Base-by-base conservation (phyloP, 179 eudicot species). In the Gypsophila paniculata region DNA sequence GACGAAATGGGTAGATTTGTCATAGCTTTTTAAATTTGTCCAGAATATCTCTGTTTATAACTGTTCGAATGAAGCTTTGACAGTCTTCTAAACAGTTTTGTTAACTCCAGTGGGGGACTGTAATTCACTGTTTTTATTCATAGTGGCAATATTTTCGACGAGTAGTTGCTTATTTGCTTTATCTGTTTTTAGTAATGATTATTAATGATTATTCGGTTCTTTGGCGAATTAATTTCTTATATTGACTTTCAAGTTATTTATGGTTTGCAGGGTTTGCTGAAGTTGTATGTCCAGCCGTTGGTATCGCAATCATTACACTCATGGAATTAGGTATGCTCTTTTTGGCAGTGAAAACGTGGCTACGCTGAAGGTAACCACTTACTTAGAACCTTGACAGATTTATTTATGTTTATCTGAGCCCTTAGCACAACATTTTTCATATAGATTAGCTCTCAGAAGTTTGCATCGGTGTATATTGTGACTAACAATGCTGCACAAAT, bases 281-380 rank as follows among this genome's bases (percentile, higher is more conserved):
- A 63, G 26, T 21, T 36, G 44, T 26, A 38, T 29, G 59, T 48
- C 71, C 42, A 61, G 69, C 57, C 57, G 29, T 49, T 19, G 0
- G 34, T 51, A 65, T 64, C 18, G 42, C 39, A 32, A 10, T 67
- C 36, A 14, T 61, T 46, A 23, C 65, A 69, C 65, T 62, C 63
- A 44, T 65, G 72, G 65, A 68, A 26, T 68, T 15, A 21, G 44
- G 18, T 48, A 51, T 39, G 6, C 26, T 14, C 60, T 51, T 68
- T 51, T 26, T n/a, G 71, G 78, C 68, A 25, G 75, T 57, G 65
- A 49, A 48, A 64, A 62, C 58, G 34, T 74, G 72, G 68, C 78
- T 36, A 34, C 39, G 53, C 42, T 74, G 75, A 69, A 78, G 82
- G 82, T 78, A 78, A 74, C 62, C 75, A 64, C 77, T 78, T 73